A percentile compares a stretch with the other conserved stretches of the same genome.
These are phyloP conservation scores for Rutstroemia sp. DNA, from an alignment of 2,329 filamentous ascomycete genomes.

Conservation along the genomic window DNA sequence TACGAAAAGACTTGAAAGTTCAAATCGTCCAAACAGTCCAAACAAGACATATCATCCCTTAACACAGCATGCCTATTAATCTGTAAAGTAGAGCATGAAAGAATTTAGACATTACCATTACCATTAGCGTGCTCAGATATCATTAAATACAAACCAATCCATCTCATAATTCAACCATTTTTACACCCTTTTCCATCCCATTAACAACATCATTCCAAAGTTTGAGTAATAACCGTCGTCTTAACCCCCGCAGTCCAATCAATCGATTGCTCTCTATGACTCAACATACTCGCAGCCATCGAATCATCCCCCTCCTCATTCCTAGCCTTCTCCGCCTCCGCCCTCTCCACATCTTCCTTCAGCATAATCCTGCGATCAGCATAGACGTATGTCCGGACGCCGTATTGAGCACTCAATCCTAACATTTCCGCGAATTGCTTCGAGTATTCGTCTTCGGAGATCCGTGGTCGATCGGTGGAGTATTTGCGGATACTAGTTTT, in stretches of 20 bases:
- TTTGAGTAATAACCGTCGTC: conserved; percentile 3
- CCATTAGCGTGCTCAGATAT: background rate
- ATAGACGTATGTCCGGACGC: conserved; percentile 4
- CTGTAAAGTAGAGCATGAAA: background rate
- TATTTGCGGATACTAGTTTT: background rate
- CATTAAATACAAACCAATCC: too few species aligned
- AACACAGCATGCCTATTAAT: too few species aligned
- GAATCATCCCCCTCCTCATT: background rate
- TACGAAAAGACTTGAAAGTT: background rate
- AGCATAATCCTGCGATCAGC: conserved; percentile 1
- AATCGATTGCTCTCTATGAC: background rate
- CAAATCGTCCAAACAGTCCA: too few species aligned
- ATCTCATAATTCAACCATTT: background rate
- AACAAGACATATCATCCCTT: too few species aligned
- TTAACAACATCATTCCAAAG: background rate
- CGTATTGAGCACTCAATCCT: background rate
- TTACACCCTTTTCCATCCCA: background rate
- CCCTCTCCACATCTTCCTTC: background rate
- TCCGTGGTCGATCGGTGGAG: background rate
- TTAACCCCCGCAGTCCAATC: conserved; percentile 2
- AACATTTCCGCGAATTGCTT: conserved; percentile 2
- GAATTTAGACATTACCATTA: background rate
- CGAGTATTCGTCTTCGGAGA: background rate
- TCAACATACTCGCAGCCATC: background rate
- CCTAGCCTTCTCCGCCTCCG: background rate